A percentile compares a stretch with the other conserved stretches of the same genome.
phyloP scores from a whole-genome alignment of 164 flowering plant species.

The Vitis riparia region DNA sequence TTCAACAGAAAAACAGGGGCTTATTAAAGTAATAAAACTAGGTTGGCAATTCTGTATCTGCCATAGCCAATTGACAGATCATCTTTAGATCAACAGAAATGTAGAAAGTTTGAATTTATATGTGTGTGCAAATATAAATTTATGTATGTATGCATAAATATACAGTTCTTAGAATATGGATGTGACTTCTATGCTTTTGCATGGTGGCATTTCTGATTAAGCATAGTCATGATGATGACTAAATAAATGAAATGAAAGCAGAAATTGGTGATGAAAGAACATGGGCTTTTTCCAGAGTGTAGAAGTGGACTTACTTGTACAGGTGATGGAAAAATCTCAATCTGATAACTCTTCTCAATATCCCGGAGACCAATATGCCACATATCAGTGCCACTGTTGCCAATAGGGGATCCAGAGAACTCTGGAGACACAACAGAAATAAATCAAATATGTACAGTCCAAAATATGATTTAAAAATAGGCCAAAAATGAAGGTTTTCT shows the following conservation, averaged over 20 bases:
- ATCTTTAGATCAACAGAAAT: background rate
- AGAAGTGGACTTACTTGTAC: constrained; percentile 38
- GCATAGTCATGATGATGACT: background rate
- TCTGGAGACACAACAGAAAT: constrained; percentile 36
- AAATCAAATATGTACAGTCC: background rate
- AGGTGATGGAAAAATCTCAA: constrained; percentile 36
- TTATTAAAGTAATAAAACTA: background rate
- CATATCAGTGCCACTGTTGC: constrained; percentile 60
- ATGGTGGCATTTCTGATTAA: too few relatives aligned
- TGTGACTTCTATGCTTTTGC: too few relatives aligned
- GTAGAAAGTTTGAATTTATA: background rate
- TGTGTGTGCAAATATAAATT: too few relatives aligned
- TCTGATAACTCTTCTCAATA: constrained; percentile 31
- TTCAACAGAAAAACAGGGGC: background rate
- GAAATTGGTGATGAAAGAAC: background rate
- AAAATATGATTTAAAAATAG: too few relatives aligned
- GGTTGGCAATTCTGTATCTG: background rate
- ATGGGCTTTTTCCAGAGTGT: background rate
- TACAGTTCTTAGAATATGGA: too few relatives aligned
- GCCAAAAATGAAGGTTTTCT: too few relatives aligned
- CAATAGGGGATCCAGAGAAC: constrained; percentile 71
- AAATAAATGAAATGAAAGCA: background rate
- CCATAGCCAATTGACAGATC: background rate
- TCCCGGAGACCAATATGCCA: constrained; percentile 48
- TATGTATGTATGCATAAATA: too few relatives aligned